Percentiles rank a stretch among this genome's conserved stretches.
These are phyloP conservation scores for Candida dendrica DNA, from an alignment of 805 yeast genomes.

Conservation along the genomic window DNA sequence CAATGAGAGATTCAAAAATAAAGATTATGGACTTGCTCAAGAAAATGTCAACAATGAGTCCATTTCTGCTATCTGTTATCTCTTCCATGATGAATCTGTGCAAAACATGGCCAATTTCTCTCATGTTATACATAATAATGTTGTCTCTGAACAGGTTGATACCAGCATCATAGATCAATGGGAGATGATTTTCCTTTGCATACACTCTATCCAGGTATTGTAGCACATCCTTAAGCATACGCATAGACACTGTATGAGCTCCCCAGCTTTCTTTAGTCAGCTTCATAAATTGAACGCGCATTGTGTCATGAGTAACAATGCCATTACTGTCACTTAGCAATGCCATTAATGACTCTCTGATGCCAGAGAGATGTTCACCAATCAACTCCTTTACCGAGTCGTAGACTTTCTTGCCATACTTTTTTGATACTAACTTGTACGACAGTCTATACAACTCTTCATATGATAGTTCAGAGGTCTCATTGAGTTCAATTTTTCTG, in stretches of 20 bases:
- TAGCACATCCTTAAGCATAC: constrained; percentile 74
- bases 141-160: constrained; percentile 56
- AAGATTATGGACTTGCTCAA: constrained; percentile 52
- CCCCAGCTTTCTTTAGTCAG: constrained; percentile 45
- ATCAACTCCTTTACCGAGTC: constrained; percentile 49
- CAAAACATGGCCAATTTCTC: constrained; percentile 44
- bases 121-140: constrained; percentile 43
- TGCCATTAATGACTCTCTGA: constrained; percentile 11
- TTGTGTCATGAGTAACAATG: constrained; percentile 4
- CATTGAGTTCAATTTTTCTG: constrained; percentile 59
- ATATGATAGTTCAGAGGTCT: constrained; percentile 69
- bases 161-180: constrained; percentile 68
- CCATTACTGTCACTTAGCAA: background rate
- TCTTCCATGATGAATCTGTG: constrained; percentile 45
- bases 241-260: constrained; percentile 64
- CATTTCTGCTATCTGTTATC: constrained; percentile 49
- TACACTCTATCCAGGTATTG: constrained; percentile 85
- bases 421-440: constrained; percentile 66
- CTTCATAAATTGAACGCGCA: constrained; percentile 28
- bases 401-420: constrained; percentile 59
- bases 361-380: constrained; percentile 34
- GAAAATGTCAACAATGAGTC: constrained; percentile 48
- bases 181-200: constrained; percentile 58
- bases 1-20: constrained; percentile 65
- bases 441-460: constrained; percentile 79